phyloP scores from a whole-genome alignment of 179 eudicot genomes.

The Drosera spatulata region DNA sequence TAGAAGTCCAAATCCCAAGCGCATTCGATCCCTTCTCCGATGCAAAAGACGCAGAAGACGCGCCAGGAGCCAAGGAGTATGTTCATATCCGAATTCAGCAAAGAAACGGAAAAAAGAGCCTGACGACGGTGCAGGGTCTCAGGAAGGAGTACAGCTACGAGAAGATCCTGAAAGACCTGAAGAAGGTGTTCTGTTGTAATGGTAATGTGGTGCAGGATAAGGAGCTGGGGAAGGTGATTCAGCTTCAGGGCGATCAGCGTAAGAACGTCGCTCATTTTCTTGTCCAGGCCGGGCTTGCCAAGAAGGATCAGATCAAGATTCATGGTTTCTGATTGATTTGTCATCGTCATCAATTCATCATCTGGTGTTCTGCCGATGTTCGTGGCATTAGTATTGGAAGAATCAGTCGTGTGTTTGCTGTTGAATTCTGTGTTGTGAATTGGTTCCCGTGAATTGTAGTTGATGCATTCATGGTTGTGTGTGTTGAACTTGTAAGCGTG shows the following conservation, averaged over 20 bases:
- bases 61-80: constrained; percentile 25
- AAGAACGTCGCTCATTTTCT: constrained; percentile 30
- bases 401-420: too few relatives aligned
- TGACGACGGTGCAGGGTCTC: constrained; percentile 29
- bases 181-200: constrained; percentile 8
- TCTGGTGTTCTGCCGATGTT: too few relatives aligned
- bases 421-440: too few relatives aligned
- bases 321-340: constrained; percentile 7
- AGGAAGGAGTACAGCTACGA: constrained; percentile 28
- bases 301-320: constrained; percentile 12
- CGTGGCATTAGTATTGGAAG: too few relatives aligned
- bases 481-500: too few relatives aligned
- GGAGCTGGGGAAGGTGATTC: constrained; percentile 24
- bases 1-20: constrained; percentile 15
- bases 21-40: constrained; percentile 28
- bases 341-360: too few relatives aligned
- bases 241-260: constrained; percentile 34
- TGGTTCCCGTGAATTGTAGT: too few relatives aligned
- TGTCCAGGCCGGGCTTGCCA: constrained; percentile 14
- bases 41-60: constrained; percentile 28
- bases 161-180: constrained; percentile 20
- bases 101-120: constrained; percentile 27
- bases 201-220: constrained; percentile 4
- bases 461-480: too few relatives aligned
- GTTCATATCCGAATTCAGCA: constrained; percentile 32